These are phyloP conservation scores for Plantago major DNA, from an alignment of 257 asterid species.

Conservation along the genomic window DNA sequence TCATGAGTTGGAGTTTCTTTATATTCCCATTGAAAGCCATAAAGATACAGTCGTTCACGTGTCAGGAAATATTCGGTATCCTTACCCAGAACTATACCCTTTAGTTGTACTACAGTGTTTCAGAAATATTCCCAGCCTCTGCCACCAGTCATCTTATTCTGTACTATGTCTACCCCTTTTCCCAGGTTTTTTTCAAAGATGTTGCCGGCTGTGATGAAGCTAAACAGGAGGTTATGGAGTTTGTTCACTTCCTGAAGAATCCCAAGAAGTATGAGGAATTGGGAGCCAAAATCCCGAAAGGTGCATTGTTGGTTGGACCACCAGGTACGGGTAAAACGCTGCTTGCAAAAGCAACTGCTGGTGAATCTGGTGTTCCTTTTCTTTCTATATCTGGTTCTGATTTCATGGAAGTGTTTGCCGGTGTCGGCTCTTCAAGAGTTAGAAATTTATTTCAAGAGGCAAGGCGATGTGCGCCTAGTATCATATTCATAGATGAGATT, in stretches of 20 bases:
- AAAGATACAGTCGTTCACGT: no score
- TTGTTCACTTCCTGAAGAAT: constrained; percentile 81
- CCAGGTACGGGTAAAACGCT: constrained; percentile 98
- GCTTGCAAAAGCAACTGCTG: constrained; percentile 93
- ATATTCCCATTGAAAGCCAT: no score
- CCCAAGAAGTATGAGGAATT: constrained; percentile 80
- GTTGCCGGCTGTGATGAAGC: constrained; percentile 99
- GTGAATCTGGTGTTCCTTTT: constrained; percentile 87
- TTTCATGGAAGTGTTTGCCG: constrained; percentile 86
- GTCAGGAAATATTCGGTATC: no score
- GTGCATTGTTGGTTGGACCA: constrained; percentile 90
- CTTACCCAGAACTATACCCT: no score
- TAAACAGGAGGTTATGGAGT: constrained; percentile 95
- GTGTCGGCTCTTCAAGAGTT: constrained; percentile 88
- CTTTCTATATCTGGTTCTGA: constrained; percentile 85
- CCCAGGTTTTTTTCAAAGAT: constrained; percentile 75
- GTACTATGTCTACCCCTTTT: background rate
- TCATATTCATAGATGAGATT: constrained; percentile 83
- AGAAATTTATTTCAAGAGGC: constrained; percentile 88
- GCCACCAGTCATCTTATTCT: background rate
- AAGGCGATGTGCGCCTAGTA: constrained; percentile 84
- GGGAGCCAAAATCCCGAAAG: constrained; percentile 91
- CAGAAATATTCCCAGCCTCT: background rate
- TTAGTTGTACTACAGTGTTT: no score
- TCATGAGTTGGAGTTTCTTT: no score